Conservation (phyloP, 371 early-diverging fungal species). For the Mortierella sp. region DNA sequence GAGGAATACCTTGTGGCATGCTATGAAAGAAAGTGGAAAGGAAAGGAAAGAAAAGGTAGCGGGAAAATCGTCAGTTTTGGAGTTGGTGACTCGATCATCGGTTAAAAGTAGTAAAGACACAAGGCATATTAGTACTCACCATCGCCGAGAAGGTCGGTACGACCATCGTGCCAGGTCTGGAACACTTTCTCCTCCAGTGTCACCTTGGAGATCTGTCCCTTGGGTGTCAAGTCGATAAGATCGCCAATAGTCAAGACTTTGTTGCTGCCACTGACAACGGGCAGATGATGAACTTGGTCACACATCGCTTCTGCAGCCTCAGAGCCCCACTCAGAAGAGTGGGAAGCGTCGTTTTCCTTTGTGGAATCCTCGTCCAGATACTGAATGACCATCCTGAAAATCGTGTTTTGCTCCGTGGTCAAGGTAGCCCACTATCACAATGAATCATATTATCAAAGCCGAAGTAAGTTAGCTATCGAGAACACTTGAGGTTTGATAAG, state of each 20-base stretch:
- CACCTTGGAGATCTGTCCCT: background rate
- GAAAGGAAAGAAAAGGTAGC: background rate
- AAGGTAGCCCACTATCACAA: conserved; percentile 38
- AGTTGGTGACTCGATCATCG: background rate
- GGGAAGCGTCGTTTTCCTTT: conserved; percentile 13
- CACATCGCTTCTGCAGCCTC: conserved; percentile 25
- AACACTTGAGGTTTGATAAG: background rate
- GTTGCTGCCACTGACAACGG: background rate
- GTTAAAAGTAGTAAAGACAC: background rate
- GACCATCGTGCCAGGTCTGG: conserved; percentile 15
- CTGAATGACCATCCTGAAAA: conserved; percentile 31
- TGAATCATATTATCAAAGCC: too few relatives aligned
- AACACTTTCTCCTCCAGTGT: conserved; percentile 13
- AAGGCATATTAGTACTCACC: background rate
- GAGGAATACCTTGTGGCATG: background rate
- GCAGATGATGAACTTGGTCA: conserved; percentile 19
- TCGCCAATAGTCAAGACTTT: background rate
- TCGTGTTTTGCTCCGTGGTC: conserved; percentile 17
- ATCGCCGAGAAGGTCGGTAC: conserved; percentile 21
- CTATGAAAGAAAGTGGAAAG: background rate
- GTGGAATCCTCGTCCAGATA: conserved; percentile 9
- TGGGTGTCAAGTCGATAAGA: conserved; percentile 1
- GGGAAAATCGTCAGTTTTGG: conserved; percentile 8
- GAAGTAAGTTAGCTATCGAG: too few relatives aligned
- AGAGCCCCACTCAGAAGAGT: conserved; percentile 29